Conservation (phyloP, 2,329 filamentous ascomycete species). For the Gremmenia infestans region DNA sequence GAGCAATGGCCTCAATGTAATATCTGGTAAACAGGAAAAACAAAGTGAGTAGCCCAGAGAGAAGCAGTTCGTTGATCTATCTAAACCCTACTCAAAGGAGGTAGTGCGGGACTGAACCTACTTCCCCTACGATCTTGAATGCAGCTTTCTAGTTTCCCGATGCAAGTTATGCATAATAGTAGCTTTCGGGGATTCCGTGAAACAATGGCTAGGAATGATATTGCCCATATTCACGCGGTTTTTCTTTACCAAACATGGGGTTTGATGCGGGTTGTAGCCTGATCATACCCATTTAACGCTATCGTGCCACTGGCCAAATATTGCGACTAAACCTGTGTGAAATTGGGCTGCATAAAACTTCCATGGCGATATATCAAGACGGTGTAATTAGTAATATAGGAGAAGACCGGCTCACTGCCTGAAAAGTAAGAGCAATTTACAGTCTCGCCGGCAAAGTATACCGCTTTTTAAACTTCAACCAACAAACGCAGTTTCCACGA, state of each 20-base stretch:
- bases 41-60: neutral
- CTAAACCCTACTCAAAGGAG: neutral
- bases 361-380: no score
- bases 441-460: no score
- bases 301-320: no score
- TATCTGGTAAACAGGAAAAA: neutral
- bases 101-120: neutral
- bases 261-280: no score
- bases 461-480: no score
- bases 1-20: constrained; percentile 5
- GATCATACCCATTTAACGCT: no score
- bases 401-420: no score
- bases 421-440: no score
- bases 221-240: neutral
- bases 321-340: no score
- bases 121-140: neutral
- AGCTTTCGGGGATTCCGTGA: neutral
- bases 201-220: neutral
- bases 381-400: no score
- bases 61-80: neutral
- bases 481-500: no score
- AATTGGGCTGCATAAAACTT: no score
- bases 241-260: neutral
- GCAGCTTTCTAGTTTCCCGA: neutral
- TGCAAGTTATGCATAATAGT: neutral